phyloP scores from a whole-genome alignment of 768 basidiomycete genomes.

The Leucocoprinus sp. region DNA sequence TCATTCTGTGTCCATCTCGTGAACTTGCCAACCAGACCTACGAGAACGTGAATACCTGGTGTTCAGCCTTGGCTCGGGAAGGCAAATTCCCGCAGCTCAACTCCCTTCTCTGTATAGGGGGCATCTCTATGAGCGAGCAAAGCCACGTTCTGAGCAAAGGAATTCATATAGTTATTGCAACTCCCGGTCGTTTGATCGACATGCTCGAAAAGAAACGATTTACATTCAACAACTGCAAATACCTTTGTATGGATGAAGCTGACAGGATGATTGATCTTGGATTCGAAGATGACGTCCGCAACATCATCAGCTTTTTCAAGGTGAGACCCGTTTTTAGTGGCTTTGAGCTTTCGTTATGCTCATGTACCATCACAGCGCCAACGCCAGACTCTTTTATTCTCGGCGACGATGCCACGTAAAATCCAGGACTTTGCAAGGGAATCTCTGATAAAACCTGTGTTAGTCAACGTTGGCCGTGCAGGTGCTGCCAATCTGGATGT shows the following conservation, averaged over 20 bases:
- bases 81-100: constrained; percentile 81
- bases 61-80: constrained; percentile 67
- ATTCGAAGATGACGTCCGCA: constrained; percentile 97
- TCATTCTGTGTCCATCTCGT: constrained; percentile 93
- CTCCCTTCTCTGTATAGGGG: constrained; percentile 89
- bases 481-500: constrained; percentile 98
- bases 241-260: constrained; percentile 97
- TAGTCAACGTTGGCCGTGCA: constrained; percentile 96
- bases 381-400: constrained; percentile 94
- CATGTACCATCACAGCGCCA: constrained; percentile 52
- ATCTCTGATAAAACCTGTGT: constrained; percentile 87
- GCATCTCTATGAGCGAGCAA: constrained; percentile 98
- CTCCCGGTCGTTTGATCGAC: constrained; percentile 93
- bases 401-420: constrained; percentile 97
- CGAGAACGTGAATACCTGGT: constrained; percentile 89
- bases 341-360: background rate
- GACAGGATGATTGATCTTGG: constrained; percentile 99
- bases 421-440: constrained; percentile 99
- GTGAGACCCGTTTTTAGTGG: constrained; percentile 34
- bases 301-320: constrained; percentile 99
- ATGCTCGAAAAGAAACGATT: constrained; percentile 96
- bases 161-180: constrained; percentile 92
- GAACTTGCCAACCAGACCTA: constrained; percentile 96
- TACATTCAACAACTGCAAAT: constrained; percentile 91
- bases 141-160: constrained; percentile 85